Evolutionary conservation across 139 green algal genomes (phyloP), one percentile per base, ranked within the genome.

Genomic region (Chlamydomonas eustigma): DNA sequence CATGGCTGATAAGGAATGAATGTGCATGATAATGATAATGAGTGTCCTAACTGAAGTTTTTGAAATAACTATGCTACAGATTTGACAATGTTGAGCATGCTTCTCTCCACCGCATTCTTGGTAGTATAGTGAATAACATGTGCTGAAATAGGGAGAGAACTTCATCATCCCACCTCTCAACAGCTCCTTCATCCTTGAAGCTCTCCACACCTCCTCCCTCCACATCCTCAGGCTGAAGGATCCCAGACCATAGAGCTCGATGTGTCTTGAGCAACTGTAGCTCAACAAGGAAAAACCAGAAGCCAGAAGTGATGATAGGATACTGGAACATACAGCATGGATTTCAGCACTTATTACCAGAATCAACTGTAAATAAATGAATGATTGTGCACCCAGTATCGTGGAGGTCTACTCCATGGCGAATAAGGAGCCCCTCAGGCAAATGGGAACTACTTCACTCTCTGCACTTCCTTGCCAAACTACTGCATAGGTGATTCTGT

Each of bases 211-310:
- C 51, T 63, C 79, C 39, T 82, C 84, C 78, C 44, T 18, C 44
- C 0, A 85, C 2, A 31, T 96, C 92, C 78, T 97, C 90, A 4
- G 91, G 76, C 77, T 98, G 86, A 50, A 87, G 81, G 64, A 97
- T 77, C 4, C 84, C 81, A 28, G 84, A 83, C 94, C 94, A 98
- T 50, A 97, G 87, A 1, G 81, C 80, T 0, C 90, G 86, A 3
- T 88, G 85, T 0, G 66, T 66, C 69, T 89, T 83, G 39, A 87
- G 75, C 0, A 78, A 73, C 68, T 79, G 64, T 2, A n/a, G n/a
- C n/a, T n/a, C 18, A n/a, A 8, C 63, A 70, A 70, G 63, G 24
- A 28, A 70, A 70, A n/a, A n/a, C n/a, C n/a, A n/a, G n/a, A n/a
- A n/a, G n/a, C n/a, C n/a, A n/a, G n/a, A n/a, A n/a, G n/a, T n/a